phyloP scores from a whole-genome alignment of 2,329 filamentous ascomycete species.

The Stagonosporopsis tanaceti region DNA sequence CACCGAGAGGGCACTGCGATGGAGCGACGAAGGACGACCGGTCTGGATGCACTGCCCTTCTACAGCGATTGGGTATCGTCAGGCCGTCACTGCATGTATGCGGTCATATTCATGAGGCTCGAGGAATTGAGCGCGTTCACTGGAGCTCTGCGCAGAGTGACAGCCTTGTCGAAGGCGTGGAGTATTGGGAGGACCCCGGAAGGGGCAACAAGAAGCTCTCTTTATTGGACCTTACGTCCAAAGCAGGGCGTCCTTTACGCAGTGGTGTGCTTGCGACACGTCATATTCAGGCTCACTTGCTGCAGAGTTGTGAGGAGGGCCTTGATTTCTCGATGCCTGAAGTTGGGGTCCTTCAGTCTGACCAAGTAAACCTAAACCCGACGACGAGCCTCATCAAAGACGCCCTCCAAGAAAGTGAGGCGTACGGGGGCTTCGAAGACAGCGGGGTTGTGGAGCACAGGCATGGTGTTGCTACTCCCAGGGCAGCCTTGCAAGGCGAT shows the following conservation, averaged over 20 bases:
- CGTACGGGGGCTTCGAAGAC: constrained; percentile 24
- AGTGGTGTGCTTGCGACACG: constrained; percentile 40
- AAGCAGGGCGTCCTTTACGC: constrained; percentile 37
- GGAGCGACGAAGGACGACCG: constrained; percentile 30
- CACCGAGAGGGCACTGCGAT: constrained; percentile 68
- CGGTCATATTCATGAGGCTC: constrained; percentile 74
- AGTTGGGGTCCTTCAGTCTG: constrained; percentile 30
- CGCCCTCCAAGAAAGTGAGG: constrained; percentile 33
- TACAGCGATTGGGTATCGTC: constrained; percentile 65
- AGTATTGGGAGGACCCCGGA: constrained; percentile 68
- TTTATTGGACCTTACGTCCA: constrained; percentile 66
- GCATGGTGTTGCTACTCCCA: constrained; percentile 33
- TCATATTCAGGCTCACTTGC: constrained; percentile 31
- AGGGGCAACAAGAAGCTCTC: constrained; percentile 67
- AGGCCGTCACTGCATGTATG: constrained; percentile 72
- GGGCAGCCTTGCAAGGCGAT: constrained; percentile 26
- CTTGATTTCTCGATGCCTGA: constrained; percentile 19
- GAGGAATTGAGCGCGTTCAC: constrained; percentile 68
- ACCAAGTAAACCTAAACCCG: constrained; percentile 29
- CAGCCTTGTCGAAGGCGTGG: constrained; percentile 38
- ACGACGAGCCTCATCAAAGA: constrained; percentile 30
- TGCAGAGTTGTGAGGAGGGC: constrained; percentile 21
- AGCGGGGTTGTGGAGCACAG: constrained; percentile 32
- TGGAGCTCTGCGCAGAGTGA: constrained; percentile 60
- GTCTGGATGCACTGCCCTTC: constrained; percentile 68